Conservation (phyloP, 768 basidiomycete species). For the Suillus sp. region DNA sequence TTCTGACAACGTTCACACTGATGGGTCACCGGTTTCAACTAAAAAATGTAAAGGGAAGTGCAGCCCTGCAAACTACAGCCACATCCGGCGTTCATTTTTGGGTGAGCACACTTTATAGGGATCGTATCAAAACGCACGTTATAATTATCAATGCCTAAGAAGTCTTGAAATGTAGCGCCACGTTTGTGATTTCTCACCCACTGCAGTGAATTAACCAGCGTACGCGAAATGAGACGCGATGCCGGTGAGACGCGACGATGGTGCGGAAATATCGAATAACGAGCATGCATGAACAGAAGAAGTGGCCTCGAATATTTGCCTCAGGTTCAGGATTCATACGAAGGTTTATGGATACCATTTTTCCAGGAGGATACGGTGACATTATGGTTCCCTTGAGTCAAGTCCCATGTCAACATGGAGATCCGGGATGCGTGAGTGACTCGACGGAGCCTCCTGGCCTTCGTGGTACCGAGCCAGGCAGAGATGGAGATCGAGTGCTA, state of each 20-base stretch:
- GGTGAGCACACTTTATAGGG: slow-evolving; percentile 4
- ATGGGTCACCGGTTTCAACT: slow-evolving; percentile 48
- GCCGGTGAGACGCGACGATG: neutral
- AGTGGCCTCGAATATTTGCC: neutral
- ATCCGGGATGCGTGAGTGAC: neutral
- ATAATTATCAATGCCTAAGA: neutral
- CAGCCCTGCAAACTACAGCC: slow-evolving; percentile 17
- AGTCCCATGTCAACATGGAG: neutral
- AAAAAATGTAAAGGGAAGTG: slow-evolving; percentile 44
- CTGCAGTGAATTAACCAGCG: slow-evolving; percentile 2
- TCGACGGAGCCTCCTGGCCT: neutral
- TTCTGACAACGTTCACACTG: slow-evolving; percentile 41
- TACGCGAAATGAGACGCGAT: neutral
- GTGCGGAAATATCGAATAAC: slow-evolving; percentile 3
- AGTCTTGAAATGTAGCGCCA: neutral
- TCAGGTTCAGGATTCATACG: neutral
- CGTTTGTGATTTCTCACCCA: slow-evolving; percentile 8
- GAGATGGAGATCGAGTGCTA: neutral
- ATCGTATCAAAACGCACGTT: slow-evolving; percentile 6
- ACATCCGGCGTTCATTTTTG: slow-evolving; percentile 11
- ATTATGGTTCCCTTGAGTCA: neutral
- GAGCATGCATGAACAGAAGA: neutral
- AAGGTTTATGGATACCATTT: neutral
- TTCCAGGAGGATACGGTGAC: neutral
- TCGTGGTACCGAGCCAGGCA: neutral